Base-by-base conservation (phyloP, 805 yeast species). In the Kuraishia molischiana region DNA sequence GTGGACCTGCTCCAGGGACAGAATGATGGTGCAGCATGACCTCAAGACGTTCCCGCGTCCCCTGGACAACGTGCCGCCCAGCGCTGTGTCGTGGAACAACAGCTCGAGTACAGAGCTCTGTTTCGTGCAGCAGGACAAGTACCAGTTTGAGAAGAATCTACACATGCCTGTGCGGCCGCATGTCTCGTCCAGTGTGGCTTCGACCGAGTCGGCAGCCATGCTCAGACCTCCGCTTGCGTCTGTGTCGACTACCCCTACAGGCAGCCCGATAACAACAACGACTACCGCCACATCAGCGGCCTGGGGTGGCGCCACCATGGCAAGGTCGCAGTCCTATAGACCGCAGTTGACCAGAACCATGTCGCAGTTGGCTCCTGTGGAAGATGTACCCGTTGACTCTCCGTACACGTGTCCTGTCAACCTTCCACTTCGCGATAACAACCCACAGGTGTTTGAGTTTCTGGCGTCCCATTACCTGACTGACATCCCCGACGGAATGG, bases 41-140 rank as follows among this genome's bases (percentile, higher is more conserved):
- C 54, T 77, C 8, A 44, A 62, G 1, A 43, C 44, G 10, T 71
- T 70, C 38, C 61, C 61, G 48, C 68, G 42, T 4, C 59, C 65
- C 1, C 52, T 72, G 4, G 78, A 77, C 36, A 69, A 72, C 31
- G 51, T 85, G 21, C 64, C 75, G 2, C 56, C 68, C 5, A 64
- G 67, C 0, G 60, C 84, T 0, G 50, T 70, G 4, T 64, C 77
- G 0, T 85, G 92, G 94, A 62, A 74, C 39, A 56, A 58, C 18
- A 38, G 41, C 3, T 66, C 75, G 0, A 51, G 50, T 14, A 66
- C 71, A 31, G 71, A 69, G 35, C 51, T 84, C 31, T 44, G 69
- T 1, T 71, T 77, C 44, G 65, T 76, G 2, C 62, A 64, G 24
- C 85, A 79, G 49, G 64, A 65, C 10, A 62, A 59, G 37, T 35